Base-by-base conservation (phyloP, 495 filamentous ascomycete genomes). In the Aspergillus saccharolyticus region DNA sequence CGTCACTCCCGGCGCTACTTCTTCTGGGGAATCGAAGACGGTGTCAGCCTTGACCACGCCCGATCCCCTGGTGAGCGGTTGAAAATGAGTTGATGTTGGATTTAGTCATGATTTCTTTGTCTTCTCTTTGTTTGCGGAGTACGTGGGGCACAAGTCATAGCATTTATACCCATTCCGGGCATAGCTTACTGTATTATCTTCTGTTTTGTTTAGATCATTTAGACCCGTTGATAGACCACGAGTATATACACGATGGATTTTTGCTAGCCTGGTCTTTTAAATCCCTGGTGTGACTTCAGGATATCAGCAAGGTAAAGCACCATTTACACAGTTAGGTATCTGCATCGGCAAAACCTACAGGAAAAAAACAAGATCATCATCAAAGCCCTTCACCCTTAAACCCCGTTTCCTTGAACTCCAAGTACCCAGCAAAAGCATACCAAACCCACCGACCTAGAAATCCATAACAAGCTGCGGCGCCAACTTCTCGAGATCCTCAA, bases 391-490 rank as follows among this genome's bases (percentile, higher is more conserved):
- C 25, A 28, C 25, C 16, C 21, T 25, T 7, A 53, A 24, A 33
- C 20, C 22, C 47, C 47, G 22, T 14, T 8, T 21, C 44, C 51
- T 44, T 43, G 24, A 51, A 56, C 25, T 22, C 50, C 50, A 33
- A 48, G 43, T 18, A 12, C 43, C 19, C 61, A 52, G 54, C 42
- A 20, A 30, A 19, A 44, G 5, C 21, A 7, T 19, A 21, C 21
- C n/a, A 21, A 57, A 47, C 47, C 21, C 9, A n/a, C 16, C n/a
- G n/a, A n/a, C 25, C 53, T 62, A 88, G 58, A 98, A 90, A 74
- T 98, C 94, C 74, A 98, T 77, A 66, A 96, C 68, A 68, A 98
- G 72, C 75, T 96, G 91, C 54, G 91, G 90, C 42, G 89, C 88
- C 64, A 95, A 74, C 71, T 90, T 96, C 76, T 98, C 95, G 55